These are phyloP conservation scores for Strobilomyces echinocephalus DNA, from an alignment of 768 basidiomycete species.

Conservation along the genomic window DNA sequence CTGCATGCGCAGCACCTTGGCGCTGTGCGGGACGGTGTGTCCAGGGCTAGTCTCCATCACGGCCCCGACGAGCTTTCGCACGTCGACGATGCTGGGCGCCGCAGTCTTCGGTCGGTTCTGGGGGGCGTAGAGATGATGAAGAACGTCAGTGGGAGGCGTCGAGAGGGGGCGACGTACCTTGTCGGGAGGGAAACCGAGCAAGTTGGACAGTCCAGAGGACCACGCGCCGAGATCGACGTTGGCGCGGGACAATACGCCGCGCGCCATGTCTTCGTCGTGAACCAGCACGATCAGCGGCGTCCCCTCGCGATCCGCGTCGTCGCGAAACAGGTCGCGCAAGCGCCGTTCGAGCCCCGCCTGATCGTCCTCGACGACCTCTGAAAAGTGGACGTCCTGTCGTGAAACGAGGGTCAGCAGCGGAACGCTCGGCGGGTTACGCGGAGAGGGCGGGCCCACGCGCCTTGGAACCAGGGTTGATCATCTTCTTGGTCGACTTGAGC, in stretches of 20 bases:
- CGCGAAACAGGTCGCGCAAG: slow-evolving; percentile 19
- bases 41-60: slow-evolving; percentile 36
- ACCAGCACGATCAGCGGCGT: slow-evolving; percentile 46
- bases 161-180: slow-evolving; percentile 6
- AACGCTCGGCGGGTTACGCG: neutral
- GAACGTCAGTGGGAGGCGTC: no score
- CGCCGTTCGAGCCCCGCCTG: slow-evolving; percentile 10
- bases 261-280: slow-evolving; percentile 37
- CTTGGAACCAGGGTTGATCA: slow-evolving; percentile 15
- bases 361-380: slow-evolving; percentile 14
- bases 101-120: slow-evolving; percentile 11
- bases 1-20: slow-evolving; percentile 31
- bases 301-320: slow-evolving; percentile 14
- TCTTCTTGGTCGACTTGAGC: slow-evolving; percentile 1
- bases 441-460: slow-evolving; percentile 9
- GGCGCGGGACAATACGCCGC: slow-evolving; percentile 36
- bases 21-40: slow-evolving; percentile 27
- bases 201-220: slow-evolving; percentile 33
- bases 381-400: slow-evolving; percentile 14
- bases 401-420: neutral
- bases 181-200: slow-evolving; percentile 9
- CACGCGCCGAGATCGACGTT: slow-evolving; percentile 41
- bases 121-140: neutral
- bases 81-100: slow-evolving; percentile 39
- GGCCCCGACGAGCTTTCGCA: slow-evolving; percentile 33